Base-by-base conservation (phyloP, 192 early-diverging fungal genomes). In the Geranomyces michiganensis region DNA sequence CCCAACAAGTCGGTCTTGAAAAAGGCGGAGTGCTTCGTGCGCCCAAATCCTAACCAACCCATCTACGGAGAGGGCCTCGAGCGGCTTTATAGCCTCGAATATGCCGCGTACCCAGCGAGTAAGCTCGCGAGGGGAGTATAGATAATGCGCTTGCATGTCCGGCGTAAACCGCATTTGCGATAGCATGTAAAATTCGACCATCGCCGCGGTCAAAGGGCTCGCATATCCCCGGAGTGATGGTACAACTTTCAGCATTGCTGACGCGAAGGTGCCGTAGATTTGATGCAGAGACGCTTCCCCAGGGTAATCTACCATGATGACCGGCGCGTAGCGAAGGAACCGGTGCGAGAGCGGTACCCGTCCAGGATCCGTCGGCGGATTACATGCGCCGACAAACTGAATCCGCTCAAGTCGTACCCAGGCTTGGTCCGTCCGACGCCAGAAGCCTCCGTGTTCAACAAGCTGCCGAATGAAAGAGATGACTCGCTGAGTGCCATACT, bases 341-440 rank as follows among this genome's bases (percentile, higher is more conserved):
- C 98, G 87, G 68, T 94, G 94, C 58, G 93, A 90, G 58, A 99
- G 79, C 19, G 92, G 92, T 13, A 99, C 94, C 74, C 98, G 94
- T 41, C 98, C 98, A 31, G 97, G 94, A 78, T 99, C 98, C 0
- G 97, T 99, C 0, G 98, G 98, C 69, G 98, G 98, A 73, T 99
- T 99, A 83, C 98, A 99, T 14, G 98, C 98, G 62, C 98, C 98
- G 9, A 99, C 96, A 83, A 99, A 97, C 80, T 99, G 98, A 68
- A 99, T 94, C 33, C 95, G 89, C 84, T 97, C 95, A 44, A 99
- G 79, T 21, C 84, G 80, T n/a, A 99, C 95, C 95, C 95, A 99
- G 30, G 89, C 78, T 67, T 94, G 91, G 76, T 96, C 95, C 4
- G 89, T 78, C 1, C 90, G 90, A 65, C 96, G 87, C 96, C 96